phyloP scores from a whole-genome alignment of 2,329 filamentous ascomycete species.

The Orbilia oligospora region DNA sequence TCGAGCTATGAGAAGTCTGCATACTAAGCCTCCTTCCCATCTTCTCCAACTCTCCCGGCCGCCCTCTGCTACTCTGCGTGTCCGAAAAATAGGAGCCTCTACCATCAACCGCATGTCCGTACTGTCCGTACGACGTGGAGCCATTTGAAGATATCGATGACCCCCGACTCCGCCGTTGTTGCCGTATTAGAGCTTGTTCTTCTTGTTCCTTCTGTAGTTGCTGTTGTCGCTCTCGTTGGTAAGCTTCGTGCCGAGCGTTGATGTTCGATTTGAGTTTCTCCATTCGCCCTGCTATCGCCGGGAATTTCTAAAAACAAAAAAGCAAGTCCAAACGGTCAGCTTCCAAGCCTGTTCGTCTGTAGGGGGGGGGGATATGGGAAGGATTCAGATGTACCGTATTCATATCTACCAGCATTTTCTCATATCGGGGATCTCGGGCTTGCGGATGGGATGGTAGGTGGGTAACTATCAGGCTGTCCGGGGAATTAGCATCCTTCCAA shows the following conservation, averaged over 20 bases:
- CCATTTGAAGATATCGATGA: slow-evolving; percentile 59
- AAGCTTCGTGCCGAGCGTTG: slow-evolving; percentile 67
- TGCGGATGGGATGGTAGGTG: slow-evolving; percentile 83
- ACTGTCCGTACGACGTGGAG: slow-evolving; percentile 28
- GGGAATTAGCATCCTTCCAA: slow-evolving; percentile 10
- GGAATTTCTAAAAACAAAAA: slow-evolving; percentile 42
- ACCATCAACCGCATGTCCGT: slow-evolving; percentile 33
- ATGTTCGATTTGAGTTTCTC: slow-evolving; percentile 86
- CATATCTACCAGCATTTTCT: slow-evolving; percentile 68
- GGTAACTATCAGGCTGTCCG: slow-evolving; percentile 78
- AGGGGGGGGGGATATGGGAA: too few species aligned
- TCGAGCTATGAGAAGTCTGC: slow-evolving; percentile 56
- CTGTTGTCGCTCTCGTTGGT: slow-evolving; percentile 49
- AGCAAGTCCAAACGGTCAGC: neutral
- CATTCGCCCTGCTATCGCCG: slow-evolving; percentile 67
- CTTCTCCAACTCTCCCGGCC: slow-evolving; percentile 55
- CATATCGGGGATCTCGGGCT: slow-evolving; percentile 75
- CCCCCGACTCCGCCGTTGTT: slow-evolving; percentile 71
- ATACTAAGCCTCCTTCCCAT: slow-evolving; percentile 57
- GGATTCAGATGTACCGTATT: slow-evolving; percentile 39
- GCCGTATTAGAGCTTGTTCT: slow-evolving; percentile 74
- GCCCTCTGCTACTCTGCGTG: slow-evolving; percentile 37
- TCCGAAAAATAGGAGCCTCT: slow-evolving; percentile 51
- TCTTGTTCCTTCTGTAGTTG: slow-evolving; percentile 49
- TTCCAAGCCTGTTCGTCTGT: neutral